Evolutionary conservation across 345 rosid genomes (phyloP), one percentile per base, ranked within the genome.

Genomic region (Eucalyptus dawsonii): DNA sequence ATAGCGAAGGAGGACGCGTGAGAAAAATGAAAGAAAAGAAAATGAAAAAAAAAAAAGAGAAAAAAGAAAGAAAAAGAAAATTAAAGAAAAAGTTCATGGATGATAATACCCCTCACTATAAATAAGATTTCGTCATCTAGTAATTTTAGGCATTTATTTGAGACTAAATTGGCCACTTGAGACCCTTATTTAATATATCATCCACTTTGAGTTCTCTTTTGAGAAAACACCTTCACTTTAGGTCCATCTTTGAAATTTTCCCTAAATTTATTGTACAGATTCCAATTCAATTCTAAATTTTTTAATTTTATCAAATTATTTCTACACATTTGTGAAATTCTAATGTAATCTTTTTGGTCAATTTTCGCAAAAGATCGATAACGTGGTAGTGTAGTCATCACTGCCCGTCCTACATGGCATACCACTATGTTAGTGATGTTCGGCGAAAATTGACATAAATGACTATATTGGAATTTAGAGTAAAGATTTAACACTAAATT

Each of bases 321-420:
- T 10, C 0, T 2, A 56, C 0, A 56, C 29, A 10, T 10, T 56
- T 0, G 0, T 0, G 29, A 56, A 56, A 56, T 24, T 56, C 62
- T 56, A 56, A 10, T 24, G 0, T 56, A 56, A 25, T 25, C 29
- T 0, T 56, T 56, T 56, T 24, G 2, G 13, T 56, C 62, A 24
- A 53, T 53, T 8, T 53, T 53, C 10, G 0, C 25, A 53, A 53
- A 19, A 53, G 24, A 53, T 19, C 2, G 11, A 53, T 19, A 53
- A 53, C 0, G 6, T 56, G 62, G 13, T 24, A 56, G 62, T 56
- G 12, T 0, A 24, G 1, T 24, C 29, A 24, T 24, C 29, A 0
- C 3, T 21, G 6, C 1, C 12, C 1, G 0, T 54, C 1, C 12
- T 56, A 56, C 62, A 24, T 56, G 29, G 0, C 29, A 56, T 24